Percentiles rank a stretch among this genome's conserved stretches.
Conservation (phyloP, 331 rosid species). For the Acacia concinna region DNA sequence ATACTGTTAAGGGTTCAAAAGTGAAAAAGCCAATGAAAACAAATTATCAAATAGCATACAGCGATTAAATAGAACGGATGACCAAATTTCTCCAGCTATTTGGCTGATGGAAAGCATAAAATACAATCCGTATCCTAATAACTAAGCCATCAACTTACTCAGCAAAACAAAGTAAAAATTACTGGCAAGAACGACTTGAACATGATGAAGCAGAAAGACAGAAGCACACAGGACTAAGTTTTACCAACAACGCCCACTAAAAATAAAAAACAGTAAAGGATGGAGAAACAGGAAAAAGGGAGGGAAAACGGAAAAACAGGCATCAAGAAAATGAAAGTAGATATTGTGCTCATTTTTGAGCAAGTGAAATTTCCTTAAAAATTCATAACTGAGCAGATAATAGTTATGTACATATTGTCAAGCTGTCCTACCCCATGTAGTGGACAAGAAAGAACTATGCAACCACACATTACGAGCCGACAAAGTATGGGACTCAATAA, state of each 20-base stretch:
- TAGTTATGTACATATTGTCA: constrained; percentile 39
- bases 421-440: constrained; percentile 47
- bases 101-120: background rate
- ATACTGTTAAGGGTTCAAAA: constrained; percentile 12
- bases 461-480: constrained; percentile 66
- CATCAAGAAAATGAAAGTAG: background rate
- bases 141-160: constrained; percentile 10
- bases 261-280: constrained; percentile 17
- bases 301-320: no score
- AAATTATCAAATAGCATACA: background rate
- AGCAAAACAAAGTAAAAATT: background rate
- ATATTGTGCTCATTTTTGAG: background rate
- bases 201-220: constrained; percentile 22
- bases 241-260: background rate
- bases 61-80: background rate
- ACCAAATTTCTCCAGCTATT: background rate
- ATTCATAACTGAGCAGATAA: constrained; percentile 23
- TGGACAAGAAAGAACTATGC: constrained; percentile 42
- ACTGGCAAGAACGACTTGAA: constrained; percentile 24
- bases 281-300: background rate
- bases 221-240: constrained; percentile 2
- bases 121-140: background rate
- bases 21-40: constrained; percentile 3
- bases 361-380: constrained; percentile 27
- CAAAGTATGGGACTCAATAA: constrained; percentile 56